phyloP scores from a whole-genome alignment of 495 filamentous ascomycete species.

The Trichoderma reesei region DNA sequence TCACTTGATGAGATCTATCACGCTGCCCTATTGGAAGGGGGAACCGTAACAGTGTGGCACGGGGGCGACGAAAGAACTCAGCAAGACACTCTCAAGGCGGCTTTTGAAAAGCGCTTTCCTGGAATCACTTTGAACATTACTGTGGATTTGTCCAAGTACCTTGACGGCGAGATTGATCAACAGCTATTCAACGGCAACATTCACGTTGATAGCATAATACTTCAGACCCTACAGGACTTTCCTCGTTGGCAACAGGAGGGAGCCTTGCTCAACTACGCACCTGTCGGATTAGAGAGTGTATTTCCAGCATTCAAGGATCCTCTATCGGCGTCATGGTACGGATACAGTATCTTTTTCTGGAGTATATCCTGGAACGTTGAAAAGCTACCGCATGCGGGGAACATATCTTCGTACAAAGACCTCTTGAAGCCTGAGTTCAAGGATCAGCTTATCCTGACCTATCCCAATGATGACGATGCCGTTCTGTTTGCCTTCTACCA shows the following conservation, averaged over 20 bases:
- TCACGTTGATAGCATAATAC: constrained; percentile 22
- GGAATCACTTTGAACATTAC: constrained; percentile 28
- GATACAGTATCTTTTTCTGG: neutral
- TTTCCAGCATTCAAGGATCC: constrained; percentile 20
- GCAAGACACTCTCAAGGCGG: constrained; percentile 20
- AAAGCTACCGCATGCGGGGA: constrained; percentile 13
- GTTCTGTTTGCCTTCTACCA: constrained; percentile 26
- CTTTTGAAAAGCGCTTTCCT: constrained; percentile 25
- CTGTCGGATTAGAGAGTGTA: constrained; percentile 22
- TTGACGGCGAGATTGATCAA: constrained; percentile 24
- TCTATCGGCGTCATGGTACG: constrained; percentile 9
- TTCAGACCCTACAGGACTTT: constrained; percentile 31
- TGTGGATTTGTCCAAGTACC: constrained; percentile 31
- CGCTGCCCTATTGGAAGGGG: constrained; percentile 25
- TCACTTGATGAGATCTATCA: constrained; percentile 28
- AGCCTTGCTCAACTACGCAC: constrained; percentile 24
- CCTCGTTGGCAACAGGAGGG: constrained; percentile 27
- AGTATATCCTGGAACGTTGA: constrained; percentile 19
- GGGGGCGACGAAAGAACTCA: constrained; percentile 26
- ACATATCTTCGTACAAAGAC: constrained; percentile 21
- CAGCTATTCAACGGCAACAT: constrained; percentile 21
- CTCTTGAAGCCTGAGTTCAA: constrained; percentile 25
- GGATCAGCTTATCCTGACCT: constrained; percentile 28
- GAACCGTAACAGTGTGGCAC: constrained; percentile 21
- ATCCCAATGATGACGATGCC: constrained; percentile 32